phyloP scores from a whole-genome alignment of 2,329 filamentous ascomycete species.

The Tympanopsis confertula region DNA sequence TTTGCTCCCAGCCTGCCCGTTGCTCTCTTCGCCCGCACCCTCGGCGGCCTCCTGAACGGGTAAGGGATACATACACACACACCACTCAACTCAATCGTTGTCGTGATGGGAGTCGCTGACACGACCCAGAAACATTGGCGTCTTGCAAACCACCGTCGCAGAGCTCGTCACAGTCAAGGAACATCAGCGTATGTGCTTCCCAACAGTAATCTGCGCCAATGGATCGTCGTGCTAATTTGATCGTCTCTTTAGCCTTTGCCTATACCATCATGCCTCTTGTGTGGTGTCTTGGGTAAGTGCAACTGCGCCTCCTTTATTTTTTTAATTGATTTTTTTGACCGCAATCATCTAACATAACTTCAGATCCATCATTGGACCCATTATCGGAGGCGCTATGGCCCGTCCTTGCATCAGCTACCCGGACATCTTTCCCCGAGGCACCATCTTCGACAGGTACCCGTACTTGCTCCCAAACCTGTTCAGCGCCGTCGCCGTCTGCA shows the following conservation, averaged over 20 bases:
- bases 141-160: slow-evolving; percentile 86
- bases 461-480: slow-evolving; percentile 90
- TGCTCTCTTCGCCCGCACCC: slow-evolving; percentile 74
- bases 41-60: slow-evolving; percentile 86
- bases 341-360: slow-evolving; percentile 15
- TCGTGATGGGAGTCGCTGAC: no score
- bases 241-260: slow-evolving; percentile 54
- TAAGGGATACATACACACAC: no score
- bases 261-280: slow-evolving; percentile 98
- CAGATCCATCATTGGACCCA: slow-evolving; percentile 82
- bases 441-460: slow-evolving; percentile 75
- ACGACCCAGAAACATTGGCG: slow-evolving; percentile 65
- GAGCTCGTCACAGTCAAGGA: slow-evolving; percentile 88
- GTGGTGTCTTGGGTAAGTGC: slow-evolving; percentile 77
- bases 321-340: slow-evolving; percentile 5
- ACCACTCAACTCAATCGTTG: no score
- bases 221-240: slow-evolving; percentile 7
- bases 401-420: slow-evolving; percentile 78
- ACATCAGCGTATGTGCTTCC: slow-evolving; percentile 64
- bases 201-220: slow-evolving; percentile 2
- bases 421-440: slow-evolving; percentile 54
- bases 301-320: slow-evolving; percentile 1
- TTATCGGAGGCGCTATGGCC: slow-evolving; percentile 80
- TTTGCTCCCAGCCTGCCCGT: slow-evolving; percentile 73
- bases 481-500: slow-evolving; percentile 65